These are phyloP conservation scores for Corinectria fuckeliana DNA, from an alignment of 2,329 filamentous ascomycete species.

Conservation along the genomic window DNA sequence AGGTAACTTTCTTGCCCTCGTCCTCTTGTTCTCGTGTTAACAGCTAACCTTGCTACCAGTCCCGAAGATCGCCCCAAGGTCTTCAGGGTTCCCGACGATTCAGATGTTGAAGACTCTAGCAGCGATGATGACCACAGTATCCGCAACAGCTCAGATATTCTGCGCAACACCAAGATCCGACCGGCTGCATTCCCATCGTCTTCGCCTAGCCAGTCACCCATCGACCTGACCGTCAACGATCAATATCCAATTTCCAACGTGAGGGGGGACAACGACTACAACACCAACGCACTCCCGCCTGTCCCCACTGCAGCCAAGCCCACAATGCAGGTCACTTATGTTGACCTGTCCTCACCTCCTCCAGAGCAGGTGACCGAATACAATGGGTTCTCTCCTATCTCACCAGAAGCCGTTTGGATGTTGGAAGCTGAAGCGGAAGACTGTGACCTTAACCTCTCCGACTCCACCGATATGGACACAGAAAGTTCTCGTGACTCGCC, in stretches of 20 bases:
- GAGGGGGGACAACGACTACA: slow-evolving; percentile 16
- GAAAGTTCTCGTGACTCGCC: slow-evolving; percentile 21
- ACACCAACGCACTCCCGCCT: not conserved
- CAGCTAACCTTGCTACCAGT: slow-evolving; percentile 33
- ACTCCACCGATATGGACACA: slow-evolving; percentile 28
- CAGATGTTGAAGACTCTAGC: slow-evolving; percentile 41
- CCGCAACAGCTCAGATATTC: slow-evolving; percentile 34
- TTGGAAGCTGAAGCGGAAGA: slow-evolving; percentile 13
- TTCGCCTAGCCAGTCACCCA: slow-evolving; percentile 15
- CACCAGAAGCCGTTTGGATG: slow-evolving; percentile 1
- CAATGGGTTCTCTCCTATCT: slow-evolving; percentile 6
- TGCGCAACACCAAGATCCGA: slow-evolving; percentile 39
- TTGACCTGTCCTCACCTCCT: slow-evolving; percentile 5
- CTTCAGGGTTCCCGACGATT: slow-evolving; percentile 53
- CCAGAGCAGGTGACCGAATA: slow-evolving; percentile 11
- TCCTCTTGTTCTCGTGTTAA: not conserved
- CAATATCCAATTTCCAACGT: slow-evolving; percentile 23
- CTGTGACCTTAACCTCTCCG: slow-evolving; percentile 12
- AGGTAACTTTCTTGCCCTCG: slow-evolving; percentile 25
- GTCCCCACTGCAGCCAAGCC: not conserved
- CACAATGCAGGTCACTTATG: not conserved
- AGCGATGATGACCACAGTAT: slow-evolving; percentile 39
- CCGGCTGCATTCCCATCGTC: slow-evolving; percentile 24
- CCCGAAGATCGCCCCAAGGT: slow-evolving; percentile 38
- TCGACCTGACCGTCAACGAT: slow-evolving; percentile 35